These are phyloP conservation scores for Chaetomium sp. DNA, from an alignment of 2,329 filamentous ascomycete species.

Conservation along the genomic window DNA sequence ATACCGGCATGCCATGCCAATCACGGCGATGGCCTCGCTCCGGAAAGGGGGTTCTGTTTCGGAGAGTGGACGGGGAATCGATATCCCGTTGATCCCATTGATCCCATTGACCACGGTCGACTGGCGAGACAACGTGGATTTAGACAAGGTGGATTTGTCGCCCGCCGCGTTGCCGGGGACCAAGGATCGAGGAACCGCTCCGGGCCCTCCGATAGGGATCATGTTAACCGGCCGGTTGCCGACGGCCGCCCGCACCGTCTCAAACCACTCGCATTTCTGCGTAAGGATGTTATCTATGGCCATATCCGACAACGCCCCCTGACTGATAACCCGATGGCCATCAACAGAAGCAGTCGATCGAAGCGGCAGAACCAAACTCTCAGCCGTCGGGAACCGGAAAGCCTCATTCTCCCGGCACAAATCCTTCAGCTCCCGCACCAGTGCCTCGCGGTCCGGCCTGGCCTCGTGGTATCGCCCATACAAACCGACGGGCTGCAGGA, in stretches of 20 bases:
- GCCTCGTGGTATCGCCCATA: not conserved
- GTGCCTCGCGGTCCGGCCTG: not conserved
- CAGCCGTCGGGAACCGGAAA: not conserved
- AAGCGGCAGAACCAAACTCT: not conserved
- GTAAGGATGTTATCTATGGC: not conserved
- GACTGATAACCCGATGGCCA: not conserved
- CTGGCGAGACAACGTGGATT: not conserved
- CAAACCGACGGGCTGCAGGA: not conserved
- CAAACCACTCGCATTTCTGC: not conserved
- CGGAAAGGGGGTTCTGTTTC: not conserved
- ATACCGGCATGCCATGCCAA: slow-evolving; percentile 32
- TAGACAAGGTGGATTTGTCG: not conserved
- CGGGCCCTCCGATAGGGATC: not conserved
- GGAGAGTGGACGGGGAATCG: not conserved
- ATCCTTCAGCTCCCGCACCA: not conserved
- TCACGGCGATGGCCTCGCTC: slow-evolving; percentile 27
- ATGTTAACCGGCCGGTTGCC: not conserved
- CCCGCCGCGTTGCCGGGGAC: not conserved
- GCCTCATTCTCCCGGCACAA: not conserved
- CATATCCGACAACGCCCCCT: not conserved
- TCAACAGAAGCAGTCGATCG: not conserved
- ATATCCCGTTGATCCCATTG: not conserved
- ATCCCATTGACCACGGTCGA: not conserved
- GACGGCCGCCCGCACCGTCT: not conserved
- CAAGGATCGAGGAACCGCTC: not conserved